A percentile compares a stretch with the other conserved stretches of the same genome.
phyloP scores from a whole-genome alignment of 495 filamentous ascomycete genomes.

The Geopyxis carbonaria region DNA sequence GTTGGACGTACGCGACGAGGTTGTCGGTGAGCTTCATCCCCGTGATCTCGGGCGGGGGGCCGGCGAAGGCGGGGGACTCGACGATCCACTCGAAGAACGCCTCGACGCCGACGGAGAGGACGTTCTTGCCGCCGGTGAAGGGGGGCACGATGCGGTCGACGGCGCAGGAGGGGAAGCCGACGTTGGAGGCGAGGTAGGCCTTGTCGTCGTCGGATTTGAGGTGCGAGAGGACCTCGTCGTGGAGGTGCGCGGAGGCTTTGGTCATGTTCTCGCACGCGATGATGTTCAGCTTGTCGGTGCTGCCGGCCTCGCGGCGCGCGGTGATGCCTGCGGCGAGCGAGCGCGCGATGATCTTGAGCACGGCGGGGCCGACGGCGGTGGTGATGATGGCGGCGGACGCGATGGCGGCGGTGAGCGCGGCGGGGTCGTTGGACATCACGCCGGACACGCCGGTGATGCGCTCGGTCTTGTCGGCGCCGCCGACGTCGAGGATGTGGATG shows the following conservation, averaged over 20 bases:
- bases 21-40: constrained; percentile 86
- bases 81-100: constrained; percentile 98
- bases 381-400: constrained; percentile 75
- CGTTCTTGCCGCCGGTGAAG: constrained; percentile 35
- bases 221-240: constrained; percentile 16
- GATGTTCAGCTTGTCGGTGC: constrained; percentile 49
- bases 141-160: constrained; percentile 94
- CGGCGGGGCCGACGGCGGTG: constrained; percentile 87
- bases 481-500: constrained; percentile 80
- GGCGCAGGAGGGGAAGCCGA: constrained; percentile 81
- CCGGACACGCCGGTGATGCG: constrained; percentile 92
- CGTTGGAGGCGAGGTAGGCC: constrained; percentile 24
- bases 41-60: constrained; percentile 51
- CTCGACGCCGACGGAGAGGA: constrained; percentile 81
- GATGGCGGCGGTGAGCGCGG: constrained; percentile 67
- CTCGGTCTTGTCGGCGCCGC: constrained; percentile 61
- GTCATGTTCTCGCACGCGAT: constrained; percentile 98
- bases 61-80: constrained; percentile 35
- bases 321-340: constrained; percentile 84
- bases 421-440: constrained; percentile 72
- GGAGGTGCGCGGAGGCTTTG: constrained; percentile 44
- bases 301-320: constrained; percentile 42
- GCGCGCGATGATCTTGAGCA: constrained; percentile 89
- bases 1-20: constrained; percentile 89
- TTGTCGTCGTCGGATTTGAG: constrained; percentile 22